These are phyloP conservation scores for Dendrobium huoshanense DNA, from an alignment of 106 monocot species.

Conservation along the genomic window DNA sequence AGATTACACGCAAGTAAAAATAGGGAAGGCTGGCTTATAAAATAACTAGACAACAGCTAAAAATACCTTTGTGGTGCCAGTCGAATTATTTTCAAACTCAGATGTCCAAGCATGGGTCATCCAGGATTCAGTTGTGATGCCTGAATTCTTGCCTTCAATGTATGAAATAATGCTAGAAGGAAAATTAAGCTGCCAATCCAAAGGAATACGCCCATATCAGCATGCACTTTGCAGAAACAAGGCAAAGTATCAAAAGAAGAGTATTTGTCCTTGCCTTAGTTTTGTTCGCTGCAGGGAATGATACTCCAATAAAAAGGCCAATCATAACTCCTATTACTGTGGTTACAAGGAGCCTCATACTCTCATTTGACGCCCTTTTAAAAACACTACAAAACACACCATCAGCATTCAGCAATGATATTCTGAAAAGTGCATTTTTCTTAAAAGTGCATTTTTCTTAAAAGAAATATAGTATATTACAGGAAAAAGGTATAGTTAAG, in stretches of 20 bases:
- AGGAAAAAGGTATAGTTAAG: neutral
- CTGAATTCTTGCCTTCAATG: conserved; percentile 68
- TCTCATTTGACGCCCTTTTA: conserved; percentile 52
- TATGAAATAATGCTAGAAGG: conserved; percentile 64
- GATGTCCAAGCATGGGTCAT: conserved; percentile 63
- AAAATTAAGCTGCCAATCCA: conserved; percentile 52
- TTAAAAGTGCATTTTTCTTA: neutral
- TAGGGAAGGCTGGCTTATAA: neutral
- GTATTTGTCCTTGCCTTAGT: conserved; percentile 37
- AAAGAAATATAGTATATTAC: neutral
- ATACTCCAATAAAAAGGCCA: conserved; percentile 70
- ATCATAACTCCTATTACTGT: conserved; percentile 52
- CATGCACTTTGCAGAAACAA: neutral
- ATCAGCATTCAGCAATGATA: neutral
- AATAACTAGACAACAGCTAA: neutral
- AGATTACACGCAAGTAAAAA: neutral
- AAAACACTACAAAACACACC: conserved; percentile 22
- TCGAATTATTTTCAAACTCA: conserved; percentile 21
- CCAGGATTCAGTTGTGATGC: conserved; percentile 44
- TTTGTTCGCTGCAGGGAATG: conserved; percentile 44
- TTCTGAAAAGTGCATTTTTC: neutral
- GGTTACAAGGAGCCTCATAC: conserved; percentile 47
- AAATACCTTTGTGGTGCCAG: conserved; percentile 27
- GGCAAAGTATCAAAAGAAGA: neutral
- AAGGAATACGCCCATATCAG: neutral